Evolutionary conservation across 2,329 filamentous ascomycete genomes (phyloP).

Genomic region (Neonectria ditissima): DNA sequence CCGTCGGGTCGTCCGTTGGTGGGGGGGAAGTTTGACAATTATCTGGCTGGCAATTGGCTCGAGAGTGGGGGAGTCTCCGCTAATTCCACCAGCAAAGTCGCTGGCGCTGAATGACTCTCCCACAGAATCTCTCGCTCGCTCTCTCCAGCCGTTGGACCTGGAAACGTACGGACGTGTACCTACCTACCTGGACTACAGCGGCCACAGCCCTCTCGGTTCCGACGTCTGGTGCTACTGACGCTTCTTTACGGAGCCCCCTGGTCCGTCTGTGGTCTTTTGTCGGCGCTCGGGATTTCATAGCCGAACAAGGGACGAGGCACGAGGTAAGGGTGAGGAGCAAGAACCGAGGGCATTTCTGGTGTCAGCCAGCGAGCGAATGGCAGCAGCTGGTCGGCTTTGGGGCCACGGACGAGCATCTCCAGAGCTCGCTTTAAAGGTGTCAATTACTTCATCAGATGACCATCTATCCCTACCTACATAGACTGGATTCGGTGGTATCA

Average conservation of each 20-base stretch:
- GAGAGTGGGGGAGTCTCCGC: conserved; percentile 11
- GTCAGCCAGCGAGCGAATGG: conserved; percentile 19
- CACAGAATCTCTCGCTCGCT: conserved; percentile 12
- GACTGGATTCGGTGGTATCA: neutral
- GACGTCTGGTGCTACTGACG: conserved; percentile 10
- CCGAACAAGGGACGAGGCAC: conserved; percentile 31
- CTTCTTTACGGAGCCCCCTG: conserved; percentile 6
- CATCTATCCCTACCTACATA: no score
- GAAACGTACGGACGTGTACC: neutral
- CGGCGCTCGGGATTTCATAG: conserved; percentile 42
- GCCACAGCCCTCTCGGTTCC: neutral
- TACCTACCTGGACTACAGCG: no score
- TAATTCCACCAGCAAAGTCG: neutral
- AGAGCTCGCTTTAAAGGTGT: neutral
- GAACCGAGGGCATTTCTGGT: conserved; percentile 35
- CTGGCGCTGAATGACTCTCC: conserved; percentile 8
- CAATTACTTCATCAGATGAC: neutral
- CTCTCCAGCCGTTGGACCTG: neutral
- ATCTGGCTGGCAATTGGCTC: conserved; percentile 39
- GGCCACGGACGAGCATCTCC: neutral
- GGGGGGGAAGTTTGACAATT: conserved; percentile 39
- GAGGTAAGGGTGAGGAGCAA: conserved; percentile 20
- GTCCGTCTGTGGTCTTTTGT: conserved; percentile 15
- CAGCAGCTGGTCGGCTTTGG: conserved; percentile 34
- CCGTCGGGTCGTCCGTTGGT: conserved; percentile 23